phyloP scores from a whole-genome alignment of 2,329 filamentous ascomycete species.

The Penicillium sp. region DNA sequence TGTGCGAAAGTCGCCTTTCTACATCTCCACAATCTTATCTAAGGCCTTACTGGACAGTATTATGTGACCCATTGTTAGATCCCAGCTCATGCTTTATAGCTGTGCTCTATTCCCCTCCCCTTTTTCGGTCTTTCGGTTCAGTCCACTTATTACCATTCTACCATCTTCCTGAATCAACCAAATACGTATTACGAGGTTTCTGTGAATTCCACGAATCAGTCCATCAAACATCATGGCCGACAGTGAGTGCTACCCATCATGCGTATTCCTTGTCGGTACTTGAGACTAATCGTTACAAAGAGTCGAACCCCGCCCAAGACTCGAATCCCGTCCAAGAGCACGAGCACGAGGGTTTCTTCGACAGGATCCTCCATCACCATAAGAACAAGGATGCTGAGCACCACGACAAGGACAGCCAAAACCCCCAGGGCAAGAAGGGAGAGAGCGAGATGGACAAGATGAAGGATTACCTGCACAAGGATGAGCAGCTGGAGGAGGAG shows the following conservation, averaged over 20 bases:
- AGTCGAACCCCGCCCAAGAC: neutral
- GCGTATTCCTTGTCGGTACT: too few relatives aligned
- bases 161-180: neutral
- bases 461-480: constrained; percentile 8
- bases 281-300: neutral
- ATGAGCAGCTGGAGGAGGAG: constrained; percentile 9
- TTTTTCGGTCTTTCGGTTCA: too few relatives aligned
- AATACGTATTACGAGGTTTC: neutral
- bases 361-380: constrained; percentile 12
- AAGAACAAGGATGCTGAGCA: neutral
- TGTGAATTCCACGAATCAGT: neutral
- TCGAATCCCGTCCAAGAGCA: constrained; percentile 2
- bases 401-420: constrained; percentile 2
- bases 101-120: neutral
- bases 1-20: constrained; percentile 4
- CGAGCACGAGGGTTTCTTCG: constrained; percentile 17
- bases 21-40: neutral
- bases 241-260: constrained; percentile 2
- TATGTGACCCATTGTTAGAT: neutral
- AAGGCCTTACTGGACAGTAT: neutral
- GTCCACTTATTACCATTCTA: too few relatives aligned
- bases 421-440: constrained; percentile 1
- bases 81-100: neutral
- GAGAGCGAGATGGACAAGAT: constrained; percentile 13
- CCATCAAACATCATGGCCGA: constrained; percentile 10